Evolutionary conservation across 1,139 yeast genomes (phyloP), one percentile per base, ranked within the genome.

Genomic region (Yamadazyma sp.): DNA sequence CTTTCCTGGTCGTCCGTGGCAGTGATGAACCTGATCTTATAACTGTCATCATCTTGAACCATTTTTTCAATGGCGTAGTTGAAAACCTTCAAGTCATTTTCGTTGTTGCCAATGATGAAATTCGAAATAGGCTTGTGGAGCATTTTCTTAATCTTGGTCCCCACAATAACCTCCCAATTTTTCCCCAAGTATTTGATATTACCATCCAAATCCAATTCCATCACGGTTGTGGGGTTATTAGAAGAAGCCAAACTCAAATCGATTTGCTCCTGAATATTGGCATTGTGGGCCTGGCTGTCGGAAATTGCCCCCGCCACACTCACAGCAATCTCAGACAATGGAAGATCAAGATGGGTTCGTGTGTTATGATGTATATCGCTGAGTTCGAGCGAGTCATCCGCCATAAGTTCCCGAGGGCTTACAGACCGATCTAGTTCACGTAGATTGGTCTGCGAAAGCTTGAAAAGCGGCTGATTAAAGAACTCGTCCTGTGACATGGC

Each of bases 181-280:
- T 75, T 75, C 46, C 92, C 79, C 25, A 89, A 59, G 57, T 86
- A 87, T 39, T 78, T 76, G n/a, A 92, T 81, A 31, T 74, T 77
- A 15, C 96, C 89, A 51, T 83, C 83, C 54, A 88, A 65, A 53
- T 85, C 92, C 43, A 92, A 64, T 59, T 92, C 98, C 66, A 92
- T 65, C 1, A 92, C 83, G n/a, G 83, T 79, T n/a, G 89, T 83
- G 4, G 88, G 88, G 49, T 83, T 84, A 46, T 77, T 75, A 10
- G 81, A 75, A 15, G 86, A 79, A 1, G 91, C 91, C 22, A 69
- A 50, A 15, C 71, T 58, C 25, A 75, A 56, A 45, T 75, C 80
- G n/a, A 70, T 58, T 48, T 69, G 73, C 36, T 69, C 77, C 38
- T 68, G 73, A n/a, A 66, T 53, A 17, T 56, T 42, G 20, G 55